Conservation (phyloP, 805 yeast genomes). For the Candida ipomoeae region DNA sequence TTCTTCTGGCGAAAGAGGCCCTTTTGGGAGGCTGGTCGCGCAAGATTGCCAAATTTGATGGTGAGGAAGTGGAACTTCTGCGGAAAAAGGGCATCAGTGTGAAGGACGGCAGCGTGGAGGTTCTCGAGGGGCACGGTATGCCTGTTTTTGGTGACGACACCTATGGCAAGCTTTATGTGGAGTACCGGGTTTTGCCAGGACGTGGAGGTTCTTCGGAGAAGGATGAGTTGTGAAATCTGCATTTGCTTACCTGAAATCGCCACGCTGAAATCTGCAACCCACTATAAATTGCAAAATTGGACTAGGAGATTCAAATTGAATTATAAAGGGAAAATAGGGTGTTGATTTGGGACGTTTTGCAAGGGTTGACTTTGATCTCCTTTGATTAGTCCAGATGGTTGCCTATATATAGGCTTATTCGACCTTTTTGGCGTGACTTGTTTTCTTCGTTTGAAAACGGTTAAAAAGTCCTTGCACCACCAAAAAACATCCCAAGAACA, state of each 20-base stretch:
- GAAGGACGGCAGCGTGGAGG: constrained; percentile 66
- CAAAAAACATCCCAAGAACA: constrained; percentile 10
- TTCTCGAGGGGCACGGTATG: constrained; percentile 78
- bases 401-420: background rate
- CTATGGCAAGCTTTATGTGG: constrained; percentile 22
- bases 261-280: too few relatives aligned
- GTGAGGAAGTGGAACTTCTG: constrained; percentile 38
- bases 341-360: too few relatives aligned
- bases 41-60: constrained; percentile 61
- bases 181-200: constrained; percentile 16
- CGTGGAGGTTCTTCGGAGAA: constrained; percentile 7
- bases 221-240: constrained; percentile 15
- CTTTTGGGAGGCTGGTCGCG: constrained; percentile 77
- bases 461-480: constrained; percentile 2
- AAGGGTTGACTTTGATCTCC: too few relatives aligned
- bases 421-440: background rate
- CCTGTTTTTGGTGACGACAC: constrained; percentile 52
- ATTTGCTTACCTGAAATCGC: background rate
- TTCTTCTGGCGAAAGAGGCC: constrained; percentile 68
- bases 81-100: constrained; percentile 53
- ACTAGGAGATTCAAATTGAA: too few relatives aligned
- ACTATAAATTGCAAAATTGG: too few relatives aligned
- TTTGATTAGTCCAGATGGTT: too few relatives aligned
- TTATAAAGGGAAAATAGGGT: too few relatives aligned
- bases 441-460: background rate